Conservation (phyloP, 345 rosid species). For the Gossypium bickii region DNA sequence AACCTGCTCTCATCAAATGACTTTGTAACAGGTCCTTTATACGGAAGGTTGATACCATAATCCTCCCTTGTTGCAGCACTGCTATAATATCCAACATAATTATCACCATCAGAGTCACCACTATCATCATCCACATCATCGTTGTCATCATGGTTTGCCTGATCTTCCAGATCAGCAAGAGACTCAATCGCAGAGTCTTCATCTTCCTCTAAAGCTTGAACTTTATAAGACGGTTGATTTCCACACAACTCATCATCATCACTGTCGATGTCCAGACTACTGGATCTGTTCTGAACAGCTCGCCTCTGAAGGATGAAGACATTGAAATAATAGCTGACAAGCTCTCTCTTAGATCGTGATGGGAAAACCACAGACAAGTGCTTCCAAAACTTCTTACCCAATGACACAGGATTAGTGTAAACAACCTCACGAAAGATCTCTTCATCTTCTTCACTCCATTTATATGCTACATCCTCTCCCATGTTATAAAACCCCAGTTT, state of each 20-base stretch:
- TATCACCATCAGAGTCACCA: slow-evolving; percentile 5
- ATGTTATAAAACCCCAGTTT: slow-evolving; percentile 44
- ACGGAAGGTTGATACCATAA: slow-evolving; percentile 22
- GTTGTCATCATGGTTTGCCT: slow-evolving; percentile 15
- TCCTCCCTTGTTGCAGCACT: slow-evolving; percentile 26
- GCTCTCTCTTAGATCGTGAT: slow-evolving; percentile 33
- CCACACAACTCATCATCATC: slow-evolving; percentile 52
- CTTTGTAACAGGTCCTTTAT: slow-evolving; percentile 13
- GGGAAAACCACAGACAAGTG: slow-evolving; percentile 44
- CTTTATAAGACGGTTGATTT: slow-evolving; percentile 5
- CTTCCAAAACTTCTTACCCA: slow-evolving; percentile 59
- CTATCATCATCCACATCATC: slow-evolving; percentile 15
- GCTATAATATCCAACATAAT: neutral
- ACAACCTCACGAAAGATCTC: slow-evolving; percentile 32
- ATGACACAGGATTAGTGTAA: slow-evolving; percentile 35
- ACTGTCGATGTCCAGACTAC: slow-evolving; percentile 35
- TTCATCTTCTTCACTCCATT: slow-evolving; percentile 49
- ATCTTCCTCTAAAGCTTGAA: slow-evolving; percentile 25
- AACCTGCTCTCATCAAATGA: slow-evolving; percentile 2
- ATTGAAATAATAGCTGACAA: slow-evolving; percentile 55
- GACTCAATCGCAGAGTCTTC: slow-evolving; percentile 44
- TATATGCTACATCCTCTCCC: slow-evolving; percentile 51
- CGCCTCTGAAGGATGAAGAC: slow-evolving; percentile 45
- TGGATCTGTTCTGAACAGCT: slow-evolving; percentile 42
- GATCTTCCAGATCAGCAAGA: slow-evolving; percentile 20